These are phyloP conservation scores for thale cress (Arabidopsis thaliana) DNA, from an alignment of 345 rosid species.

Conservation along the genomic window TAIR10.1 NC_003074.8:17625501-17626000, in stretches of 20 bases:
- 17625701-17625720: not conserved
- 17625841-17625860: conserved; percentile 66
- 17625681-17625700: conserved; percentile 1
- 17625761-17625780: conserved; percentile 70
- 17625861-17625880: conserved; percentile 62
- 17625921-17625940: conserved; percentile 30
- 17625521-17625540: conserved; percentile 1
- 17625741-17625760: conserved; percentile 36
- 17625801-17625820: conserved; percentile 75
- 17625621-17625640: not conserved
- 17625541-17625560: not conserved
- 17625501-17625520: conserved; percentile 47
- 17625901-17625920: conserved; percentile 3
- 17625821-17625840: conserved; percentile 70
- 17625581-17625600: conserved; percentile 3
- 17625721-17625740: conserved; percentile 24
- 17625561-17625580: not conserved
- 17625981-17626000: conserved; percentile 61
- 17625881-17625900: conserved; percentile 16
- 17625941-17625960: conserved; percentile 56
- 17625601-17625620: not conserved
- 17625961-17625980: conserved; percentile 84
- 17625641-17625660: conserved; percentile 1
- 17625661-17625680: not conserved
- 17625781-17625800: conserved; percentile 66